phyloP scores from a whole-genome alignment of 495 filamentous ascomycete genomes.

The Evernia prunastri region DNA sequence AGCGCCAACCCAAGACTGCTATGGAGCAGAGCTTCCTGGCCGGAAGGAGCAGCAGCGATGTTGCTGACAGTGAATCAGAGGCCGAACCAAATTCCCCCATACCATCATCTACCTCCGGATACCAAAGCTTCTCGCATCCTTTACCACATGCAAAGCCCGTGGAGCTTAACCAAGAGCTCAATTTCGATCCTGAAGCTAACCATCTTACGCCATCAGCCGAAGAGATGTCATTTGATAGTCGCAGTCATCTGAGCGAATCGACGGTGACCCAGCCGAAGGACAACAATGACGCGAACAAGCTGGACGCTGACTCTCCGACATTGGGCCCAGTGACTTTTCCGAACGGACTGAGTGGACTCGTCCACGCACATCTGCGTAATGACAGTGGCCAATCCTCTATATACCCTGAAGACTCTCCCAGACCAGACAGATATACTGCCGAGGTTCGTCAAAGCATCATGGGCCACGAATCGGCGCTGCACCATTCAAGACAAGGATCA shows the following conservation, averaged over 20 bases:
- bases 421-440: conserved; percentile 36
- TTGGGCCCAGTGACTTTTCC: conserved; percentile 50
- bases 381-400: conserved; percentile 78
- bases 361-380: conserved; percentile 77
- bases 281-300: not conserved
- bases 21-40: conserved; percentile 39
- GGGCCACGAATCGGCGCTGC: conserved; percentile 24
- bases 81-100: conserved; percentile 15
- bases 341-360: conserved; percentile 69
- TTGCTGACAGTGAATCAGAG: conserved; percentile 22
- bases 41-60: conserved; percentile 39
- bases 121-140: conserved; percentile 1
- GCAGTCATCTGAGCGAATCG: conserved; percentile 21
- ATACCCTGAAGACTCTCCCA: conserved; percentile 48
- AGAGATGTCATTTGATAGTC: conserved; percentile 32
- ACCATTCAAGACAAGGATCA: conserved; percentile 17
- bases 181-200: conserved; percentile 11
- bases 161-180: not conserved
- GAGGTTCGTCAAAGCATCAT: conserved; percentile 31
- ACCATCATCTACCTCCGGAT: conserved; percentile 3
- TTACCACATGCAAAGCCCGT: not conserved
- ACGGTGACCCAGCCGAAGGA: conserved; percentile 22
- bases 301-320: conserved; percentile 66
- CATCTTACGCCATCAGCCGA: conserved; percentile 22
- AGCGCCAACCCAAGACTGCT: conserved; percentile 14